phyloP scores from a whole-genome alignment of 371 early-diverging fungal species.

The Rhizopus stolonifer region DNA sequence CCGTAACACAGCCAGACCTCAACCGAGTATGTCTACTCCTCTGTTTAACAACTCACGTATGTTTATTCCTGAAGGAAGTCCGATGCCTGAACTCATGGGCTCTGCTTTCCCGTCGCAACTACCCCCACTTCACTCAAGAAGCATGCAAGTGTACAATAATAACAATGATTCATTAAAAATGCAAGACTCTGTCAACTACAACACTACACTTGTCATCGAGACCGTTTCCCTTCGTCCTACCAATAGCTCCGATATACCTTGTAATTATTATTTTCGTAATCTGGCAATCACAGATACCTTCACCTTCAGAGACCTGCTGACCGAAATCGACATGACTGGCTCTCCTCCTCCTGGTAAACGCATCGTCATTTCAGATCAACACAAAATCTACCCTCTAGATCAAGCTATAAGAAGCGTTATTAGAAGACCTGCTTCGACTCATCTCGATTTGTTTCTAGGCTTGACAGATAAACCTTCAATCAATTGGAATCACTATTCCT shows the following conservation, averaged over 20 bases:
- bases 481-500: slow-evolving; percentile 27
- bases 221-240: slow-evolving; percentile 29
- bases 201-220: slow-evolving; percentile 17
- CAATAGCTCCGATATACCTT: slow-evolving; percentile 12
- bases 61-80: slow-evolving; percentile 1
- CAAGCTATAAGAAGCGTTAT: slow-evolving; percentile 34
- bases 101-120: slow-evolving; percentile 23
- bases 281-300: slow-evolving; percentile 35
- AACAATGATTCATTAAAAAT: neutral
- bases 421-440: slow-evolving; percentile 16
- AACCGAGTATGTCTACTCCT: slow-evolving; percentile 26
- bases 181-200: neutral
- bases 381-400: slow-evolving; percentile 31
- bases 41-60: slow-evolving; percentile 10
- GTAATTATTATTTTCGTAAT: slow-evolving; percentile 28
- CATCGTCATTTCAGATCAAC: slow-evolving; percentile 27
- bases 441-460: slow-evolving; percentile 32
- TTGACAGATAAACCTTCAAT: slow-evolving; percentile 28
- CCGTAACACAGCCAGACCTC: slow-evolving; percentile 9
- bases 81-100: slow-evolving; percentile 1
- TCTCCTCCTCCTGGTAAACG: slow-evolving; percentile 39
- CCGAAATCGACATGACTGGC: slow-evolving; percentile 32
- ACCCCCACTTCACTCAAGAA: slow-evolving; percentile 22
- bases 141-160: neutral
- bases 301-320: slow-evolving; percentile 31